Evolutionary conservation across 805 yeast species (phyloP).

Genomic region (Saccharomycopsis fodiens): DNA sequence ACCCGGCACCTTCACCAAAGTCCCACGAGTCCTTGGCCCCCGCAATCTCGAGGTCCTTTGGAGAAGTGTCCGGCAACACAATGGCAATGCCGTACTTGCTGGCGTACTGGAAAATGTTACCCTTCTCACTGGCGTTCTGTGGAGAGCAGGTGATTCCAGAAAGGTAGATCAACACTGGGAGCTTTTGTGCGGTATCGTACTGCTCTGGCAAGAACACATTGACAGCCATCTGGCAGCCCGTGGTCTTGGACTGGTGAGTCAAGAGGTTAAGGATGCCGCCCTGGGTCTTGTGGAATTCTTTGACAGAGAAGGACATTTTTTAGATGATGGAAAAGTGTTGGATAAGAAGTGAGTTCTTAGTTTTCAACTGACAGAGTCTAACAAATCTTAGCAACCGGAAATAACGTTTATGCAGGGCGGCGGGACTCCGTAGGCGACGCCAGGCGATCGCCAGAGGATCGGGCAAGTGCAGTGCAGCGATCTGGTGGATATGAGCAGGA

Average conservation of each 20-base stretch:
- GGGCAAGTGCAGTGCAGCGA: no score
- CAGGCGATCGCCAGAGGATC: no score
- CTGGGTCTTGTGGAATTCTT: conserved; percentile 44
- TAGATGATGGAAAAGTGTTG: no score
- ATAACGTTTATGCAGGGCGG: no score
- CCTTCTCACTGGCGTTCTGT: conserved; percentile 89
- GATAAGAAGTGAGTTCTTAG: no score
- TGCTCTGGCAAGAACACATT: conserved; percentile 74
- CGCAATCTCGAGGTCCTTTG: conserved; percentile 69
- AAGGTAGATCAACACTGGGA: conserved; percentile 73
- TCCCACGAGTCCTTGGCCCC: conserved; percentile 86
- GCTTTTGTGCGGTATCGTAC: conserved; percentile 28
- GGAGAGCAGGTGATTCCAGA: conserved; percentile 94
- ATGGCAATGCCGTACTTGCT: conserved; percentile 77
- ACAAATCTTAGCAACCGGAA: no score
- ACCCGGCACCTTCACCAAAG: conserved; percentile 94
- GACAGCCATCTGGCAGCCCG: conserved; percentile 71
- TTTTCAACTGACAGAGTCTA: neutral
- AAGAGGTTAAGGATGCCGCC: conserved; percentile 75
- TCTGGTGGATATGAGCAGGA: no score
- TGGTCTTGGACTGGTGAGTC: conserved; percentile 58
- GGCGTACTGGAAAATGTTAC: conserved; percentile 77
- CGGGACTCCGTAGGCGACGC: no score
- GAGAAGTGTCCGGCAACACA: conserved; percentile 95
- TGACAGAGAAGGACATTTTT: conserved; percentile 27